phyloP scores from a whole-genome alignment of 805 yeast species.

The Komagataella pastoris region DNA sequence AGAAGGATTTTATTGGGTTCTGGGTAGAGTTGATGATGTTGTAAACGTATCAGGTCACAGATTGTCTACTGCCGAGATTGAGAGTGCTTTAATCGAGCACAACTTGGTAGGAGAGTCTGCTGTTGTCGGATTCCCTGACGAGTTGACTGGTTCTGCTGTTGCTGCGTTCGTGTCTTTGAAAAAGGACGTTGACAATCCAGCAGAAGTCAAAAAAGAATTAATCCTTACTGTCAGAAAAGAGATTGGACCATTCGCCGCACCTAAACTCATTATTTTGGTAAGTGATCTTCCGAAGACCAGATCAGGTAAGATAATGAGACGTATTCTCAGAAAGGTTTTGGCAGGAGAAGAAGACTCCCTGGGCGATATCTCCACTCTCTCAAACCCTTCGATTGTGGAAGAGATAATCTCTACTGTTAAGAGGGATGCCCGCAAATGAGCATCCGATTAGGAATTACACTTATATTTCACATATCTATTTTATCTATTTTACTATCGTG shows the following conservation, averaged over 20 bases:
- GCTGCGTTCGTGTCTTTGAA: conserved; percentile 72
- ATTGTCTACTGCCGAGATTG: conserved; percentile 81
- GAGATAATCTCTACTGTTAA: conserved; percentile 46
- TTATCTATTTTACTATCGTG: neutral
- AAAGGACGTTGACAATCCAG: conserved; percentile 28
- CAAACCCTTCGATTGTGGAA: conserved; percentile 63
- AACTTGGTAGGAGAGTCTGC: conserved; percentile 64
- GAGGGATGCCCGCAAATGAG: conserved; percentile 1
- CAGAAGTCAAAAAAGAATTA: conserved; percentile 46
- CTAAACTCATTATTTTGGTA: conserved; percentile 59
- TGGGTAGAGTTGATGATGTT: conserved; percentile 82
- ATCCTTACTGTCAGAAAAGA: conserved; percentile 61
- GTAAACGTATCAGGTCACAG: conserved; percentile 83
- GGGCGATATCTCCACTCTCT: conserved; percentile 68
- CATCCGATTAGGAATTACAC: neutral
- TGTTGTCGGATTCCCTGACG: conserved; percentile 74
- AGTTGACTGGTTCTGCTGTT: conserved; percentile 78
- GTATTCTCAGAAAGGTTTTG: conserved; percentile 65
- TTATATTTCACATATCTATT: neutral
- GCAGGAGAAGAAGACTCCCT: conserved; percentile 70
- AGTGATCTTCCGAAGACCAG: conserved; percentile 77
- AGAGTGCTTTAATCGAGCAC: conserved; percentile 70
- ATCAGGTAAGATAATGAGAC: conserved; percentile 81
- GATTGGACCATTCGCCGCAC: conserved; percentile 82
- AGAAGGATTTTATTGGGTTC: conserved; percentile 77